Evolutionary conservation across 2,329 filamentous ascomycete species (phyloP), one percentile per base, ranked within the genome.

Genomic region (Ambrosiella cleistominuta): DNA sequence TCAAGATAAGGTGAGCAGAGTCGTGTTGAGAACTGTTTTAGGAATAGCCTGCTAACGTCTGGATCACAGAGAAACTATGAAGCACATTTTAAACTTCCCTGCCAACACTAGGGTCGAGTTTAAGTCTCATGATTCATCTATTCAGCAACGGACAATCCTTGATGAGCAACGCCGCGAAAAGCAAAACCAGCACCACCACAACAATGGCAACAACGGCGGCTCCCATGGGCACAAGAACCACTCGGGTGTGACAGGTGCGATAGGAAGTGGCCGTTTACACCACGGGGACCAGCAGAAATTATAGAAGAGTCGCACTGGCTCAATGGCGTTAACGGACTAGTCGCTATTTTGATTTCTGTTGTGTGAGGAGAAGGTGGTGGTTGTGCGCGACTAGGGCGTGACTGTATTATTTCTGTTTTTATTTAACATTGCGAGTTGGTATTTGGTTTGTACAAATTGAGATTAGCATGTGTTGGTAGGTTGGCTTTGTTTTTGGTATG

Each of bases 121-220:
- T 81, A 95, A 95, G 73, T 93, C 86, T 67, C 93, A 98, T 70
- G 90, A 96, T 67, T 88, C 91, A 63, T 95, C 88, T 70, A 96
- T 98, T 67, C 86, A 88, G 64, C 90, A 96, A 72, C 82, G 89
- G 64, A 86, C 85, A 37, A 87, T 87, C 17, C 89, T 95, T 63
- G 90, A 96, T 66, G 88, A 95, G 70, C 87, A 88, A 58, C 85
- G 90, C 62, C 88, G 91, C 64, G 89, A 95, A 66, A 95, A 95
- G 72, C 78, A 74, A 15, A 70, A 71, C 59, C 75, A 79, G 63
- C 70, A 74, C 61, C 69, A 71, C 50, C 56, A 60, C 62, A 65
- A 66, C 56, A 71, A 72, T 59, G 72, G 51, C 7, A 53, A n/a
- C 51, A 37, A 53, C 51, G 11, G n/a, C 11, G n/a, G n/a, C 4